These are phyloP conservation scores for Fistulinella cinereoalba DNA, from an alignment of 1,284 basidiomycete genomes.

Conservation along the genomic window DNA sequence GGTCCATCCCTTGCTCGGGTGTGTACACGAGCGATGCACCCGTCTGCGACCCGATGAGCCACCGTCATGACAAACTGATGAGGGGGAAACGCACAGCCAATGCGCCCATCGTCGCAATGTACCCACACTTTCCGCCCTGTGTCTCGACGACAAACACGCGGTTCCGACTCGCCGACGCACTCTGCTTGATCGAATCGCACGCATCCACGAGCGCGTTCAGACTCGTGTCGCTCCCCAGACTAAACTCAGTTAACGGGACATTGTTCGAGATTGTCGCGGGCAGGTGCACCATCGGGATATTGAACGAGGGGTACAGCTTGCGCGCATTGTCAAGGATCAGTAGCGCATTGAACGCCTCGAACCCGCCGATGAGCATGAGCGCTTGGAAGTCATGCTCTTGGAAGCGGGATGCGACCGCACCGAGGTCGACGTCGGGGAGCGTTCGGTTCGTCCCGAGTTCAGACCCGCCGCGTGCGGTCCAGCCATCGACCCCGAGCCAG, in stretches of 20 bases:
- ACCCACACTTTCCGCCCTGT: conserved; percentile 95
- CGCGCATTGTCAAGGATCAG: conserved; percentile 78
- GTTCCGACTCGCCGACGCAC: conserved; percentile 91
- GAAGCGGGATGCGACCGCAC: conserved; percentile 85
- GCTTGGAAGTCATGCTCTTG: conserved; percentile 84
- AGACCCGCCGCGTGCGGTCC: conserved; percentile 96
- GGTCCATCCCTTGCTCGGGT: conserved; percentile 85
- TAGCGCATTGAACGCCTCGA: conserved; percentile 88
- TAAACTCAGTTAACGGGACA: conserved; percentile 95
- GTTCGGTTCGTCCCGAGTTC: conserved; percentile 96
- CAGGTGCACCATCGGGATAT: conserved; percentile 90
- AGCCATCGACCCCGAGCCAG: conserved; percentile 98
- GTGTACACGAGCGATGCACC: conserved; percentile 94
- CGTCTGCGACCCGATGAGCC: conserved; percentile 42
- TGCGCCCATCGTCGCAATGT: conserved; percentile 93
- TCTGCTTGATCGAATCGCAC: conserved; percentile 98
- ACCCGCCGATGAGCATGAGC: conserved; percentile 91
- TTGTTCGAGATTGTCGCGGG: conserved; percentile 98
- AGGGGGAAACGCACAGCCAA: conserved; percentile 68
- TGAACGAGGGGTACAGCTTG: conserved; percentile 84
- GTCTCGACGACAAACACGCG: conserved; percentile 98
- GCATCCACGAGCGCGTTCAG: conserved; percentile 97
- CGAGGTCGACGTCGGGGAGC: conserved; percentile 83
- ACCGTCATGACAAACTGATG: not conserved
- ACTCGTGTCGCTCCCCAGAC: conserved; percentile 92